Conservation (phyloP, 495 filamentous ascomycete genomes). For the Halenospora varia region DNA sequence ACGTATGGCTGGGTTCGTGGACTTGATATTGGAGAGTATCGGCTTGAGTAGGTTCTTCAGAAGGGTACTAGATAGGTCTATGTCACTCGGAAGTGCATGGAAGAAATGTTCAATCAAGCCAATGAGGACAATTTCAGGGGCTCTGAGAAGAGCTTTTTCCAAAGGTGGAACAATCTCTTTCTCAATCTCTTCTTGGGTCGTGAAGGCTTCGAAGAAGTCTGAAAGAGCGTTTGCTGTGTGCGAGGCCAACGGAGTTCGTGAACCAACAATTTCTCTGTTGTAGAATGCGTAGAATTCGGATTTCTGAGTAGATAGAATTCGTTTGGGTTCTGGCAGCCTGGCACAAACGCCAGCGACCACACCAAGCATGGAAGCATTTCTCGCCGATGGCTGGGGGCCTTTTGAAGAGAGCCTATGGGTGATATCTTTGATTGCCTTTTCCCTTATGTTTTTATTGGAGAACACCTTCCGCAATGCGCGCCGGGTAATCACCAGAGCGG, state of each 20-base stretch:
- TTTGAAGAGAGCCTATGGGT: conserved; percentile 65
- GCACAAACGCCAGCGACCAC: conserved; percentile 81
- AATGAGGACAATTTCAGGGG: conserved; percentile 83
- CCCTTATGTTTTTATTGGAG: conserved; percentile 48
- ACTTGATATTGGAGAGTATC: conserved; percentile 82
- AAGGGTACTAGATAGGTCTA: conserved; percentile 76
- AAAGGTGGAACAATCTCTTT: conserved; percentile 74
- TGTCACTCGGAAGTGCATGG: conserved; percentile 55
- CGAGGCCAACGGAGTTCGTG: conserved; percentile 61
- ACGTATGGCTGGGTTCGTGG: conserved; percentile 72
- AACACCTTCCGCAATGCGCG: conserved; percentile 70
- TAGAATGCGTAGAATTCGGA: conserved; percentile 74
- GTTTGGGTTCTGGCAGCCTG: conserved; percentile 54
- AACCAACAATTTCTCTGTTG: conserved; percentile 77
- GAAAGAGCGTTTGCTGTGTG: conserved; percentile 69
- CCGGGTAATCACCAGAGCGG: conserved; percentile 67
- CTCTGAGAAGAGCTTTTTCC: conserved; percentile 82
- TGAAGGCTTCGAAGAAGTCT: conserved; percentile 80
- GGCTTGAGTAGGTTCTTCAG: conserved; percentile 73
- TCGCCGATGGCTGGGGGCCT: conserved; percentile 52
- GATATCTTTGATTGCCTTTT: conserved; percentile 56
- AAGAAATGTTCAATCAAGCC: conserved; percentile 70
- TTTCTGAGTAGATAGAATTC: conserved; percentile 59
- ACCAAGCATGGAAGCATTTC: conserved; percentile 74
- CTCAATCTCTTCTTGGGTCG: conserved; percentile 69